phyloP scores from a whole-genome alignment of 768 basidiomycete species.

The Phlegmacium glaucopus region DNA sequence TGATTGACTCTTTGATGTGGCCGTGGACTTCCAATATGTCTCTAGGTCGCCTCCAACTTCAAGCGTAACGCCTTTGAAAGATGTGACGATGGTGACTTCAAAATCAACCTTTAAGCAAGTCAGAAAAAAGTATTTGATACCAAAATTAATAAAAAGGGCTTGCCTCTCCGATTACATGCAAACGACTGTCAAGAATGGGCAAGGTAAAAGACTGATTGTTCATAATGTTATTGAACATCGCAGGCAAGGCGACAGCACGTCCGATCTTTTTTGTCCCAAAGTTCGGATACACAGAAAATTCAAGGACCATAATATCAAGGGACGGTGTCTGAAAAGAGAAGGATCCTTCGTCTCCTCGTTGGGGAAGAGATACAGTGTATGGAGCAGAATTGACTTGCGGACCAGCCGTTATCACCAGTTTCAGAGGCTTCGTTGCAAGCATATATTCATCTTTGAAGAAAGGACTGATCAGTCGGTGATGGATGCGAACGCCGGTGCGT shows the following conservation, averaged over 20 bases:
- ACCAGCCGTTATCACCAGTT: conserved; percentile 91
- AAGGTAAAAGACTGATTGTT: conserved; percentile 55
- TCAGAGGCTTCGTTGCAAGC: conserved; percentile 78
- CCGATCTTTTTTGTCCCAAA: conserved; percentile 98
- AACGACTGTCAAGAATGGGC: conserved; percentile 87
- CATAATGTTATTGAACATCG: conserved; percentile 57
- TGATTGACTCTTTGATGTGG: conserved; percentile 42
- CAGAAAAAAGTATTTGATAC: conserved; percentile 5
- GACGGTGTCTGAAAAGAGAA: conserved; percentile 86
- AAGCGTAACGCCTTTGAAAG: conserved; percentile 89
- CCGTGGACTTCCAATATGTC: conserved; percentile 97
- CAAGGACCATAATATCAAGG: conserved; percentile 70
- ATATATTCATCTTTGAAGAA: conserved; percentile 64
- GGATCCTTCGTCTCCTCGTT: conserved; percentile 63
- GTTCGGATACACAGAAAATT: conserved; percentile 95
- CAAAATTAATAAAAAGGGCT: conserved; percentile 11
- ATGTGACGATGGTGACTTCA: conserved; percentile 80
- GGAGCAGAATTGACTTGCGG: conserved; percentile 84
- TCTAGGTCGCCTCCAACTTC: conserved; percentile 94
- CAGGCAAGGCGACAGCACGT: conserved; percentile 81
- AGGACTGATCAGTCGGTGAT: conserved; percentile 70
- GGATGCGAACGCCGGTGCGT: conserved; percentile 56
- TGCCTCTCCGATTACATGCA: conserved; percentile 94
- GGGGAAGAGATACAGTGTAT: conserved; percentile 85
- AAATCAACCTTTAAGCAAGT: conserved; percentile 66